phyloP scores from a whole-genome alignment of 1,284 basidiomycete genomes.

The Ustilago sp. region DNA sequence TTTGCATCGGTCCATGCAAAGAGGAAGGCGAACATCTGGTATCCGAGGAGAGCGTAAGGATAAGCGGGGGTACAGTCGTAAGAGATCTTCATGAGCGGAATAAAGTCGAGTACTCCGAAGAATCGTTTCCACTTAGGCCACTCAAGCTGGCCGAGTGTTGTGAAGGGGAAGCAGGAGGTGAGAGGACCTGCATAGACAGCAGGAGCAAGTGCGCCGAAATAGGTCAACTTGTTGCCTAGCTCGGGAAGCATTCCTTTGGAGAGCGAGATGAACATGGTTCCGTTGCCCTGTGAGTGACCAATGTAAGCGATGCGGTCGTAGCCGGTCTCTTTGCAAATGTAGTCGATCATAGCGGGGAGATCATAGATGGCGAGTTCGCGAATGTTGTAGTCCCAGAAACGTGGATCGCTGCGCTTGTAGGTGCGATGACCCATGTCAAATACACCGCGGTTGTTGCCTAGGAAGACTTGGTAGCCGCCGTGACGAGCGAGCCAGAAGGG shows the following conservation, averaged over 20 bases:
- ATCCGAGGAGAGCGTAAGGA: constrained; percentile 69
- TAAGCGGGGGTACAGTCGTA: constrained; percentile 74
- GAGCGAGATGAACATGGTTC: constrained; percentile 67
- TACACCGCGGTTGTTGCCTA: constrained; percentile 76
- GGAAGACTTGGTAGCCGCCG: constrained; percentile 75
- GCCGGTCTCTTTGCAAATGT: constrained; percentile 74
- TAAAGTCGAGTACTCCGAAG: constrained; percentile 76
- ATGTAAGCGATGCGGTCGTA: constrained; percentile 75
- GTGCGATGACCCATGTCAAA: constrained; percentile 76
- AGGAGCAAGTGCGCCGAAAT: constrained; percentile 76
- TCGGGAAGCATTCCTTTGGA: constrained; percentile 75
- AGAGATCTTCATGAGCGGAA: constrained; percentile 75
- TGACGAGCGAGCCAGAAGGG: constrained; percentile 76
- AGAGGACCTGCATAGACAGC: constrained; percentile 76
- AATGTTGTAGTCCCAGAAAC: constrained; percentile 78
- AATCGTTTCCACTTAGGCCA: constrained; percentile 75
- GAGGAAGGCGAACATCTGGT: constrained; percentile 76
- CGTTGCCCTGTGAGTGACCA: constrained; percentile 76
- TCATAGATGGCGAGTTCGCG: constrained; percentile 76
- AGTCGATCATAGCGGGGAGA: constrained; percentile 75
- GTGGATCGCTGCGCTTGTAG: constrained; percentile 73
- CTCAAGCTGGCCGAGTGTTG: constrained; percentile 66
- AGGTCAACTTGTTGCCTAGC: constrained; percentile 74
- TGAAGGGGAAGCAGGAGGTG: constrained; percentile 75
- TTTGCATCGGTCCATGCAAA: constrained; percentile 77